Percentiles rank a stretch among this genome's conserved stretches.
Evolutionary conservation across 192 early-diverging fungal genomes (phyloP).

Genomic region (Umbelopsis sp.): DNA sequence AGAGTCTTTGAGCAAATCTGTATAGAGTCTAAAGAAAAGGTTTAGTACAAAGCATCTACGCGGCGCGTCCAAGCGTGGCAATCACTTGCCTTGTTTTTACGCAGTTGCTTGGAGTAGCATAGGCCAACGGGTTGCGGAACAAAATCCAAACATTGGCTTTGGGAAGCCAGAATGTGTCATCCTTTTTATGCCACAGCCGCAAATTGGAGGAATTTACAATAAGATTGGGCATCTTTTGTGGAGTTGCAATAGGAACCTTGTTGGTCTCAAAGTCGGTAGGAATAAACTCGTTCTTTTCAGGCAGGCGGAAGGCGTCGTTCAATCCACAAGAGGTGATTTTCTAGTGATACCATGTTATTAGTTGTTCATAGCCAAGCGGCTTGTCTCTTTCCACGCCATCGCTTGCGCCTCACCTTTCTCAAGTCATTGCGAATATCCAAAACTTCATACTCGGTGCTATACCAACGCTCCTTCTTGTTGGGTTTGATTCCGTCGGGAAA

Average conservation of each 20-base stretch:
- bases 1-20: conserved; percentile 78
- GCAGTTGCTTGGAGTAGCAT: conserved; percentile 73
- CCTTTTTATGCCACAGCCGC: conserved; percentile 93
- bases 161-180: conserved; percentile 91
- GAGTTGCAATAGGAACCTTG: conserved; percentile 37
- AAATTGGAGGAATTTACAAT: conserved; percentile 57
- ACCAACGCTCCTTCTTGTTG: conserved; percentile 71
- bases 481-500: conserved; percentile 44
- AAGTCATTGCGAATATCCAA: conserved; percentile 56
- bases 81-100: conserved; percentile 51
- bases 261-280: conserved; percentile 79
- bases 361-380: too few relatives aligned
- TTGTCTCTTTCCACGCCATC: conserved; percentile 39
- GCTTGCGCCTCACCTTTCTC: conserved; percentile 45
- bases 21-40: conserved; percentile 55
- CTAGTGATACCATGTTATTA: conserved; percentile 19
- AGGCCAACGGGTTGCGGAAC: conserved; percentile 72
- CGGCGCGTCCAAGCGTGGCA: not conserved
- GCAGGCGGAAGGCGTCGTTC: conserved; percentile 43
- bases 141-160: conserved; percentile 79
- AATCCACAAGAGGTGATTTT: conserved; percentile 24
- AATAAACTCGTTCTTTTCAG: conserved; percentile 82
- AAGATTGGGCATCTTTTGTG: conserved; percentile 46
- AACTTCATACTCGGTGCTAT: conserved; percentile 76
- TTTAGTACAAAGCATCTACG: not conserved